Evolutionary conservation across 2,329 filamentous ascomycete genomes (phyloP).

Genomic region (Monosporascus sp.): DNA sequence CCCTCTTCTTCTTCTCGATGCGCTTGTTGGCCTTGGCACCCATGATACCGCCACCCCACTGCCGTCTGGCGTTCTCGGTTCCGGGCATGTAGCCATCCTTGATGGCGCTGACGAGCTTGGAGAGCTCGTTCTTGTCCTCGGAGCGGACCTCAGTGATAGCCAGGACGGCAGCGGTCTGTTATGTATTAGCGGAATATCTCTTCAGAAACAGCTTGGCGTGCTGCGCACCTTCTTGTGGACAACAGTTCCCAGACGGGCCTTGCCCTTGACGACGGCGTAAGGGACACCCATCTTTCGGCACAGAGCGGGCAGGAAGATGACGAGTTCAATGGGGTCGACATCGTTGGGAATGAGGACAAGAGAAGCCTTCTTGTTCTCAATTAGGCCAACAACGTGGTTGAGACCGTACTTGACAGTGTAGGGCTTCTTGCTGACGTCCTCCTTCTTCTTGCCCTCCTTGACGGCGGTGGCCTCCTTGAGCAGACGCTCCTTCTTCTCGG

Average conservation of each 20-base stretch:
- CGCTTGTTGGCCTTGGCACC: constrained; percentile 81
- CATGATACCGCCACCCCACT: constrained; percentile 99
- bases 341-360: constrained; percentile 99
- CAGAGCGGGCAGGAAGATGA: constrained; percentile 97
- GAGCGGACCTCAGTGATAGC: constrained; percentile 94
- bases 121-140: constrained; percentile 97
- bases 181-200: constrained; percentile 22
- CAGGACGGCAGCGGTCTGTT: constrained; percentile 88
- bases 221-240: constrained; percentile 92
- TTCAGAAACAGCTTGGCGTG: not conserved
- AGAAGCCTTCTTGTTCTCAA: constrained; percentile 99
- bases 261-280: constrained; percentile 99
- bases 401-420: constrained; percentile 99
- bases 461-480: constrained; percentile 97
- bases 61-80: constrained; percentile 83
- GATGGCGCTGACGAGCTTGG: constrained; percentile 92
- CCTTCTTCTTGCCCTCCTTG: constrained; percentile 99
- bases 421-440: constrained; percentile 99
- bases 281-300: constrained; percentile 99
- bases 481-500: constrained; percentile 99
- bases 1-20: constrained; percentile 86
- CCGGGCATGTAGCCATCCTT: constrained; percentile 98
- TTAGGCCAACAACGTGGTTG: constrained; percentile 96
- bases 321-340: constrained; percentile 98
- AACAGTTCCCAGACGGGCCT: constrained; percentile 96